phyloP scores from a whole-genome alignment of 768 basidiomycete species.

The Pulveroboletus frians region DNA sequence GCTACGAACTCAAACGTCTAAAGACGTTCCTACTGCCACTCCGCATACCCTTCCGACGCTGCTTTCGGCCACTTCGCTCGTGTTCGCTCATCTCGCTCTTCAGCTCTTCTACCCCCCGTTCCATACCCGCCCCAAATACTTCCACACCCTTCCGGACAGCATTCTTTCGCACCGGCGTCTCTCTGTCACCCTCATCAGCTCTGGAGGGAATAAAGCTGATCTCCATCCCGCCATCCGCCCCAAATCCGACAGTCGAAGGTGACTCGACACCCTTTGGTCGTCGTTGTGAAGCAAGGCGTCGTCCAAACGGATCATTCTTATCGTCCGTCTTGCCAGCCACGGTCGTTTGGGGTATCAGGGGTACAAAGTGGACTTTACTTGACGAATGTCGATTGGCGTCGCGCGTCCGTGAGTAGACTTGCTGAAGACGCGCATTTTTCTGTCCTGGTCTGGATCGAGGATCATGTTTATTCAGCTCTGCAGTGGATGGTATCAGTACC shows the following conservation, averaged over 20 bases:
- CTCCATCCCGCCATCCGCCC: slow-evolving; percentile 68
- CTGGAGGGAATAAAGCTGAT: slow-evolving; percentile 73
- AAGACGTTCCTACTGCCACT: slow-evolving; percentile 91
- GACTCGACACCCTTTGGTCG: slow-evolving; percentile 9
- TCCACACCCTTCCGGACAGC: slow-evolving; percentile 59
- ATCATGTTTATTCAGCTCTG: slow-evolving; percentile 55
- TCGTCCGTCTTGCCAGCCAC: slow-evolving; percentile 31
- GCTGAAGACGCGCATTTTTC: slow-evolving; percentile 42
- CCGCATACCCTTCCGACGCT: slow-evolving; percentile 70
- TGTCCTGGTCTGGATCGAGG: slow-evolving; percentile 47
- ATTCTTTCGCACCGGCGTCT: slow-evolving; percentile 28
- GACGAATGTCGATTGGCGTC: slow-evolving; percentile 38
- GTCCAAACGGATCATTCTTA: slow-evolving; percentile 63
- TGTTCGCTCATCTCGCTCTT: slow-evolving; percentile 49
- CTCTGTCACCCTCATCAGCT: slow-evolving; percentile 11
- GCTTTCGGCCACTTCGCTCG: slow-evolving; percentile 73
- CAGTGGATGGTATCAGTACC: slow-evolving; percentile 7
- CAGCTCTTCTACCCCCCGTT: slow-evolving; percentile 61
- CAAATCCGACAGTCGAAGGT: slow-evolving; percentile 19
- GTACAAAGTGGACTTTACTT: slow-evolving; percentile 58
- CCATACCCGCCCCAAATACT: slow-evolving; percentile 83
- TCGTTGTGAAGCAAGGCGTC: slow-evolving; percentile 44
- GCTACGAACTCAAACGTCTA: slow-evolving; percentile 29
- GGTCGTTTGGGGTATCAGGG: slow-evolving; percentile 47
- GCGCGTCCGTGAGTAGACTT: slow-evolving; percentile 40